phyloP scores from a whole-genome alignment of 176 grass and related monocot genomes.

The Phoenix roebelenii region DNA sequence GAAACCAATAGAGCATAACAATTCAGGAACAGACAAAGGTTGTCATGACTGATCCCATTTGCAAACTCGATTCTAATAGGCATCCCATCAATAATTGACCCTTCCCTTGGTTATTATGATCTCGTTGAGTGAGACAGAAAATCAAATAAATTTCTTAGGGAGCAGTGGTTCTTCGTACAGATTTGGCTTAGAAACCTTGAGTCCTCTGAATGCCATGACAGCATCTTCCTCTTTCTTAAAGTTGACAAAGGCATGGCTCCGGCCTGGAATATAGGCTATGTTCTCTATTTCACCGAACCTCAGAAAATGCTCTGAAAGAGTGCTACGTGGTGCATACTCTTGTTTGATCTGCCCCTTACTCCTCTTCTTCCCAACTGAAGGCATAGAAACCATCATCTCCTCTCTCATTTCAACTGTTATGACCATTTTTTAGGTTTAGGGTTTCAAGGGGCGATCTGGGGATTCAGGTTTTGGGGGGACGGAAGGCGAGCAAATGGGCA shows the following conservation, averaged over 20 bases:
- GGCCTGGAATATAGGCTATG: slow-evolving; percentile 40
- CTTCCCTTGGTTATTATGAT: no score
- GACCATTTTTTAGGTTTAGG: no score
- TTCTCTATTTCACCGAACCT: slow-evolving; percentile 60
- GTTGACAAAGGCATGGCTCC: slow-evolving; percentile 71
- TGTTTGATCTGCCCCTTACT: slow-evolving; percentile 7
- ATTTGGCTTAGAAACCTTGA: slow-evolving; percentile 32
- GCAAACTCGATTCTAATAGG: slow-evolving; percentile 91
- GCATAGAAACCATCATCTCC: no score
- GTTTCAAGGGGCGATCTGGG: no score
- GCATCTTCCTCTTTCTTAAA: slow-evolving; percentile 55
- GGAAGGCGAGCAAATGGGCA: no score
- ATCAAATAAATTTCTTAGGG: no score
- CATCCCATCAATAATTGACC: slow-evolving; percentile 26
- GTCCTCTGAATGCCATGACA: slow-evolving; percentile 34
- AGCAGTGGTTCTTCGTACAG: no score
- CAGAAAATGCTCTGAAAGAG: slow-evolving; percentile 50
- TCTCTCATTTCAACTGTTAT: no score
- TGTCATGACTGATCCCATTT: slow-evolving; percentile 92
- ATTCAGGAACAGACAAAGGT: slow-evolving; percentile 22
- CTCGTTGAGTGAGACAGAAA: no score
- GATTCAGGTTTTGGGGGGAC: no score
- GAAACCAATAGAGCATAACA: slow-evolving; percentile 3
- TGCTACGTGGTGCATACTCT: slow-evolving; percentile 6
- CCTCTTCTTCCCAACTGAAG: slow-evolving; percentile 13